Evolutionary conservation across 768 basidiomycete genomes (phyloP).

Genomic region (Rhodotorula kratochvilovae): DNA sequence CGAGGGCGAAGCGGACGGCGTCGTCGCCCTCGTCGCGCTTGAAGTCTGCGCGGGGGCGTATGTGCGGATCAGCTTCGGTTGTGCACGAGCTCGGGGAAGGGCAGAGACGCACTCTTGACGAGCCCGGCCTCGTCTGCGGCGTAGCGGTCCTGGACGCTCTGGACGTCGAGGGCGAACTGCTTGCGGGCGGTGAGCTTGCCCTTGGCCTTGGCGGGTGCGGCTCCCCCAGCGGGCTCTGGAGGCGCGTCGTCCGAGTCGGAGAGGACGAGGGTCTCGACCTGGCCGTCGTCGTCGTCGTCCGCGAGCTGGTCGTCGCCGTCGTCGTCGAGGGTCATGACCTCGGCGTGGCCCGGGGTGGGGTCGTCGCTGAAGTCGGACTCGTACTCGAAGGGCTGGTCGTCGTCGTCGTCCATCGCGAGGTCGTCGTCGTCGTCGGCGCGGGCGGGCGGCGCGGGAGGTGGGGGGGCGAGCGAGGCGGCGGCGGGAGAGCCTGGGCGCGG

Average conservation of each 20-base stretch:
- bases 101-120: slow-evolving; percentile 8
- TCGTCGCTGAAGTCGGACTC: not conserved
- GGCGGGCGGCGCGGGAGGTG: not conserved
- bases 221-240: not conserved
- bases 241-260: slow-evolving; percentile 17
- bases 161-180: slow-evolving; percentile 29
- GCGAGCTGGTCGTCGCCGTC: not conserved
- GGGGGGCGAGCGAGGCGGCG: not conserved
- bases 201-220: slow-evolving; percentile 2
- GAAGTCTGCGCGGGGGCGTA: slow-evolving; percentile 4
- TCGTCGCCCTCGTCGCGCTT: slow-evolving; percentile 35
- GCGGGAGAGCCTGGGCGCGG: not conserved
- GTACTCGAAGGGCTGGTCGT: slow-evolving; percentile 15
- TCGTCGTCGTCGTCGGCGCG: not conserved
- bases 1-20: slow-evolving; percentile 23
- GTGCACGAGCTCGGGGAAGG: too few relatives aligned
- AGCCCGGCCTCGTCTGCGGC: not conserved
- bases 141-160: not conserved
- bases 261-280: not conserved
- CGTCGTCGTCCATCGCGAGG: slow-evolving; percentile 2
- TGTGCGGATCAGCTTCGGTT: not conserved
- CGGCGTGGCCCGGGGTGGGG: not conserved
- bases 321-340: not conserved
- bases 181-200: slow-evolving; percentile 34
- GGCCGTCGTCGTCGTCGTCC: not conserved